Base-by-base conservation (phyloP, 768 basidiomycete species). In the Dentipellis sp. region DNA sequence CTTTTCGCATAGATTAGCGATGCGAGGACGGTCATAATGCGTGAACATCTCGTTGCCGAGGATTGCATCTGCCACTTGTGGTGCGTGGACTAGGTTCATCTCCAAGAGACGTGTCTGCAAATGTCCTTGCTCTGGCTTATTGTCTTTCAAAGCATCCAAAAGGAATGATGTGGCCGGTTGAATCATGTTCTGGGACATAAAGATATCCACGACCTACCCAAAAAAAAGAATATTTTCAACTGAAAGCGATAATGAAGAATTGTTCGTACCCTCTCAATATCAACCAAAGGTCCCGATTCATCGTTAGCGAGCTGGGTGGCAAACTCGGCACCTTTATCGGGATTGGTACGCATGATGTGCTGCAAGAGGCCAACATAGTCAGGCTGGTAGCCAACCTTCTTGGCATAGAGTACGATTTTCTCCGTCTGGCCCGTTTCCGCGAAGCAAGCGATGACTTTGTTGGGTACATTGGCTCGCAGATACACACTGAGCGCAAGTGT, bases 161-260 rank as follows among this genome's bases (percentile, higher is more conserved):
- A 98, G 75, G 85, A 99, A 98, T 1, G 93, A 94, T 0, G 97
- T 99, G 5, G 97, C 97, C 17, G 94, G 95, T 70, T 98, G 97
- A 56, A 98, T 94, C 93, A 98, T 92, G 73, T 97, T 98, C 68
- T 97, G 94, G 0, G 89, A 88, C 93, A 97, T 97, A 78, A 99
- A 98, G 64, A 98, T 97, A 65, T 99, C 97, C 58, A 97, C 94
- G 54, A 97, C 90, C 84, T 88, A 55, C 29, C 29, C 29, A 3
- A 6, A 29, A 29, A 29, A 52, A 14, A n/a, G 55, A 62, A 2
- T 58, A 54, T 35, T 52, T 48, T 7, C 35, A 16, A 14, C 5
- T 4, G 40, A 14, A 8, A 4, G 14, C 47, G 46, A 42, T 21
- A 21, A 19, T 7, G 21, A 42, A 35, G 39, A 19, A 47, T 51